Evolutionary conservation across 1,284 basidiomycete genomes (phyloP), one percentile per base, ranked within the genome.

Genomic region (Omphalotus olearius): DNA sequence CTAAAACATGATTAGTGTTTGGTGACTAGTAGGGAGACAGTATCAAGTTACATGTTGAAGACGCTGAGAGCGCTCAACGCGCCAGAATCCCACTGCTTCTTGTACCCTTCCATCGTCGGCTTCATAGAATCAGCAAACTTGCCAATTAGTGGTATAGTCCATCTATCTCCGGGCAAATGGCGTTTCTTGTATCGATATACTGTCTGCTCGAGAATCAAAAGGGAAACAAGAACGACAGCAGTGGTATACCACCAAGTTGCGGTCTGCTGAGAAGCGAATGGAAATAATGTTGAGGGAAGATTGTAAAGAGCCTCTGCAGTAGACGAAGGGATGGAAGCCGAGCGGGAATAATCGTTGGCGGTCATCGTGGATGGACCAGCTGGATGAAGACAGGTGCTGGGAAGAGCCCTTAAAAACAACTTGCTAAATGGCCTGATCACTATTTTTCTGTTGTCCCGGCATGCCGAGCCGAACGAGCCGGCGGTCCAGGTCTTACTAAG

Each of bases 71-170:
- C 91, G 59, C 87, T 89, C 36, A 98, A 78, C 7, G 84, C 79
- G 50, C 92, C 94, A 35, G 87, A 83, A 62, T 88, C 76, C 93
- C 93, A 96, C 64, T 93, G 91, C 60, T 78, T 80, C 76, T 87
- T 89, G 75, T 98, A 98, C 47, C 82, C 82, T 65, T 93, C 89
- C 75, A 97, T 79, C 3, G 89, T 85, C 4, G 94, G 94, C 62
- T 87, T 82, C 72, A 94, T 72, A 14, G 91, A 94, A 66, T 96
- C 91, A 10, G 86, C 82, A 61, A 96, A 96, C 69, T 93, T 93
- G 56, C 94, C 94, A 54, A 98, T 96, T 62, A 98, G 62, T 23
- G 94, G 94, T 56, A 98, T 96, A 16, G 93, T 96, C 92, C 92
- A 98, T 65, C 70, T 78, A 54, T 79, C 81, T 13, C 94, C 94